Evolutionary conservation across 495 filamentous ascomycete species (phyloP), one percentile per base, ranked within the genome.

Genomic region (Hyaloscypha variabilis): DNA sequence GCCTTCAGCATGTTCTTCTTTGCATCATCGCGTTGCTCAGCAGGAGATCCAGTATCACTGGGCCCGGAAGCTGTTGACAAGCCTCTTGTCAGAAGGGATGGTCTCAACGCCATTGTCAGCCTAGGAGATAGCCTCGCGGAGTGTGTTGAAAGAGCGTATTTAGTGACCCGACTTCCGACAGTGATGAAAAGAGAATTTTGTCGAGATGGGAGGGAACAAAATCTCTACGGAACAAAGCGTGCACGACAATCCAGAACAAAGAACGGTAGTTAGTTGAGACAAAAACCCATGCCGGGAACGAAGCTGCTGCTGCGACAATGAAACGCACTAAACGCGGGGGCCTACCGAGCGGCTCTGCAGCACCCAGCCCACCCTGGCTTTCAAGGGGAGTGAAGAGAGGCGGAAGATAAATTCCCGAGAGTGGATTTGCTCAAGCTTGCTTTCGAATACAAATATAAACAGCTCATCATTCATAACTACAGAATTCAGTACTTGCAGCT

Each of bases 1-100:
- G 83, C 75, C 74, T 85, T 85, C 69, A 85, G 75, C 69, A 86
- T 78, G 73, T 85, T 85, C 73, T 81, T 82, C 77, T 85, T 85
- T 36, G 82, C 82, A 76, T 86, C 82, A 73, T 83, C 83, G 62
- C 83, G 78, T 68, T 85, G 82, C 70, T 85, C 82, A 56, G 83
- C 81, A 28, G 83, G 81, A 36, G 82, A 82, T 67, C 76, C 77
- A 66, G 82, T 79, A 69, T 74, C 83, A 74, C 81, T 81, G 67
- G 77, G 67, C 59, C 80, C 80, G 64, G 76, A 74, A 71, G 75
- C 79, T 6, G 57, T 30, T 51, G 82, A 83, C 46, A 85, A 76
- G 62, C 83, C 83, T 69, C 81, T 75, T 23, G 83, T 85, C 66
- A 85, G 82, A 67, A 84, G 75, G 29, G 76, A 76, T 34, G 82